phyloP scores from a whole-genome alignment of 75 land plant genomes.

The Picea glauca region DNA sequence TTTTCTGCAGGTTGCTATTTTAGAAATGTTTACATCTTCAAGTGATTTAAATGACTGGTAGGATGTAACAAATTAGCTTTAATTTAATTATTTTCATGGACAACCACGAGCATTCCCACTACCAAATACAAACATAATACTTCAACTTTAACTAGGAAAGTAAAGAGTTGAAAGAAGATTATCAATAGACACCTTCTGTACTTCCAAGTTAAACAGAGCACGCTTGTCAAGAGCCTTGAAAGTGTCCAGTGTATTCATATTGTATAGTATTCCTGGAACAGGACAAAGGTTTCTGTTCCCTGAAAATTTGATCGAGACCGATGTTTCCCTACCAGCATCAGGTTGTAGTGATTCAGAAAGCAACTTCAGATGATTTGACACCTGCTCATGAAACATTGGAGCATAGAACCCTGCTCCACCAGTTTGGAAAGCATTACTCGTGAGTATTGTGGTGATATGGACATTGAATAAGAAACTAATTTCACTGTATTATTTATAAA shows the following conservation, averaged over 20 bases:
- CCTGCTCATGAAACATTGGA: slow-evolving; percentile 67
- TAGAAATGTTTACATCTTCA: not conserved
- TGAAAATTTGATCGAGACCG: slow-evolving; percentile 1
- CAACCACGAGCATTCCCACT: not conserved
- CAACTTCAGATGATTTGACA: slow-evolving; percentile 75
- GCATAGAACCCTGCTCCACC: slow-evolving; percentile 79
- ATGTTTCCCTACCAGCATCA: slow-evolving; percentile 30
- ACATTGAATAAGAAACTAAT: not conserved
- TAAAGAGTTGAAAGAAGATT: not conserved
- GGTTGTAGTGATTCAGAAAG: slow-evolving; percentile 69
- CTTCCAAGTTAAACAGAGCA: slow-evolving; percentile 54
- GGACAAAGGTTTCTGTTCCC: slow-evolving; percentile 81
- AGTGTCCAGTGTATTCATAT: slow-evolving; percentile 84
- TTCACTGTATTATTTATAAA: not conserved
- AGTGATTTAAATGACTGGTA: not conserved
- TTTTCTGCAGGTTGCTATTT: not conserved
- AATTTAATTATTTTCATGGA: not conserved
- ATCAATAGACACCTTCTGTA: slow-evolving; percentile 61
- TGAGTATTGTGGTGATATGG: not conserved
- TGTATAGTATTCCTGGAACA: slow-evolving; percentile 80
- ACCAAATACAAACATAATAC: not conserved
- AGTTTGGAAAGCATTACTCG: not conserved
- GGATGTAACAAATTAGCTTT: too few species aligned
- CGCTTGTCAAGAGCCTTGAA: slow-evolving; percentile 68
- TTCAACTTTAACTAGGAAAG: not conserved